A percentile compares a stretch with the other conserved stretches of the same genome.
These are phyloP conservation scores for Pistacia integerrima DNA, from an alignment of 345 rosid species.

Conservation along the genomic window DNA sequence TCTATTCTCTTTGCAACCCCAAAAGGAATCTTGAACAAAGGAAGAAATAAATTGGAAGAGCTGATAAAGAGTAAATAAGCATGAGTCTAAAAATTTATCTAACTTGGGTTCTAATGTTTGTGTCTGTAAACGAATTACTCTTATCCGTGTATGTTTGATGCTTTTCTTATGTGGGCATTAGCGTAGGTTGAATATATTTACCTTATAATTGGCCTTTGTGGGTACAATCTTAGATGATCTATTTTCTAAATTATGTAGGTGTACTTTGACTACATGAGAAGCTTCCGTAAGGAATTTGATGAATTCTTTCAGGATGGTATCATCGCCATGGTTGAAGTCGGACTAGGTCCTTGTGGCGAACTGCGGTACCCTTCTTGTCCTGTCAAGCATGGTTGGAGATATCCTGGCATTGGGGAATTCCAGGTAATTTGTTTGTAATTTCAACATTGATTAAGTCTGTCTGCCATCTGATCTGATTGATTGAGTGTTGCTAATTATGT, in stretches of 20 bases:
- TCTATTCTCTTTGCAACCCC: too few species aligned
- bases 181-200: background rate
- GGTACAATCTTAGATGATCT: background rate
- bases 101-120: background rate
- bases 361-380: slow-evolving; percentile 92
- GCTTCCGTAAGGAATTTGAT: slow-evolving; percentile 85
- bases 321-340: slow-evolving; percentile 83
- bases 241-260: slow-evolving; percentile 55
- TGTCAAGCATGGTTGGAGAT: slow-evolving; percentile 97
- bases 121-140: background rate
- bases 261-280: slow-evolving; percentile 97
- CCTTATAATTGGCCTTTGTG: background rate
- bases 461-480: background rate
- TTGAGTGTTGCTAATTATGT: background rate
- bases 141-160: slow-evolving; percentile 2
- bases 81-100: background rate
- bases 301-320: slow-evolving; percentile 68
- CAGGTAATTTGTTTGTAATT: slow-evolving; percentile 56
- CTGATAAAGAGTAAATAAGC: too few species aligned
- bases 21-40: too few species aligned
- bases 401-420: slow-evolving; percentile 97
- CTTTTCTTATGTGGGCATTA: slow-evolving; percentile 11
- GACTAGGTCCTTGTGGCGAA: slow-evolving; percentile 98
- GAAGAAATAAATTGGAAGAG: too few species aligned
- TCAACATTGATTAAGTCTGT: slow-evolving; percentile 10